A percentile compares a stretch with the other conserved stretches of the same genome.
Conservation (phyloP, 208 protist genomes). For the Acanthamoeba rhysodes region DNA sequence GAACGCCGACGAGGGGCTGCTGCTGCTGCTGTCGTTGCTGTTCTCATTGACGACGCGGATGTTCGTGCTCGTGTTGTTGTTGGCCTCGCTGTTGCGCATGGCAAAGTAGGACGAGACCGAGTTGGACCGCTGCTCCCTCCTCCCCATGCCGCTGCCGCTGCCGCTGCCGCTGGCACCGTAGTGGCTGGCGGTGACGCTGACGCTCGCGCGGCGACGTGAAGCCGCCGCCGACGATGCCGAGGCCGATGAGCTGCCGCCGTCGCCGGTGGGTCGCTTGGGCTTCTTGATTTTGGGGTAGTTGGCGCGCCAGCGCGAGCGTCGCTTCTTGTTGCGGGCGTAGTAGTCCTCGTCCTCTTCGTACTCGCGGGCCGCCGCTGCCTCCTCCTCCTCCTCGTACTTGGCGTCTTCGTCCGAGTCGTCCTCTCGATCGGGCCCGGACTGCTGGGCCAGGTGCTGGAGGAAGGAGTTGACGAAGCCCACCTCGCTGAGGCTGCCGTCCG, state of each 20-base stretch:
- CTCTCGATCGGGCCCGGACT: conserved; percentile 4
- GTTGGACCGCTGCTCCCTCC: conserved; percentile 13
- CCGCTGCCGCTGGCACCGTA: background rate
- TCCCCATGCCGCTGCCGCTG: background rate
- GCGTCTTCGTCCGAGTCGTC: conserved; percentile 54
- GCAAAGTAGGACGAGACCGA: conserved; percentile 52
- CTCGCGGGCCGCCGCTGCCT: background rate
- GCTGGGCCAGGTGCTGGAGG: conserved; percentile 45
- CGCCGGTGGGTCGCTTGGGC: conserved; percentile 4
- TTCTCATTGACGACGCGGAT: too few relatives aligned
- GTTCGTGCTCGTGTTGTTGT: background rate
- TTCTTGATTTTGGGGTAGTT: conserved; percentile 69
- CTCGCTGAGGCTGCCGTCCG: conserved; percentile 48
- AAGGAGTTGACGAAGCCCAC: conserved; percentile 62
- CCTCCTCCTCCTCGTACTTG: conserved; percentile 13
- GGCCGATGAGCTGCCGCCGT: background rate
- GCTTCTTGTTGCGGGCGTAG: conserved; percentile 49
- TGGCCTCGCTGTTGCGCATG: conserved; percentile 27
- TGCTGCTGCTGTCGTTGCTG: too few relatives aligned
- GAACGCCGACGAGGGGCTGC: too few relatives aligned
- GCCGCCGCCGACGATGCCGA: background rate
- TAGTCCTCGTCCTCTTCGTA: conserved; percentile 70
- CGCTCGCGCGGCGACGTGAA: background rate
- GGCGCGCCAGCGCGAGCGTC: background rate
- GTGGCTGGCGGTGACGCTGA: background rate